A percentile compares a stretch with the other conserved stretches of the same genome.
phyloP scores from a whole-genome alignment of 257 asterid genomes.

The Solanum tarijense region DNA sequence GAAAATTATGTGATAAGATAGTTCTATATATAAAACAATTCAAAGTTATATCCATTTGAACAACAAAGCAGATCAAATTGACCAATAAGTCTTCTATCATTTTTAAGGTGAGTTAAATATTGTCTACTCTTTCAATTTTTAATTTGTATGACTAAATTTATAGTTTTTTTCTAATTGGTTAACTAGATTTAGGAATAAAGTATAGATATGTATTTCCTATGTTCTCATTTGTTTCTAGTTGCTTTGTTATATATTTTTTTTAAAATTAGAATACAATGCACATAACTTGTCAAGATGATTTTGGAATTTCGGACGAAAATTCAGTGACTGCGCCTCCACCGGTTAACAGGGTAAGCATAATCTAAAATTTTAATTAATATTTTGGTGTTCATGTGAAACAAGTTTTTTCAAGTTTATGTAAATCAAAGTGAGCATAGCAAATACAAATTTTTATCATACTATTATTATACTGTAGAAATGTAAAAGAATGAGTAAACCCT shows the following conservation, averaged over 20 bases:
- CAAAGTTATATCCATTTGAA: background rate
- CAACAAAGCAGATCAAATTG: too few relatives aligned
- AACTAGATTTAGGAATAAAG: too few relatives aligned
- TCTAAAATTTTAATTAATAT: background rate
- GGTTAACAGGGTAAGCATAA: too few relatives aligned
- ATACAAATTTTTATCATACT: background rate
- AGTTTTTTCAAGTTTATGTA: background rate
- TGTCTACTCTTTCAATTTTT: background rate
- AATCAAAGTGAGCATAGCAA: background rate
- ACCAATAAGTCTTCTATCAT: background rate
- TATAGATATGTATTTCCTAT: background rate
- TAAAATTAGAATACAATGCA: background rate
- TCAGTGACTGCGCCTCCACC: background rate
- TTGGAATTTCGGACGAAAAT: background rate
- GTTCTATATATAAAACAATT: too few relatives aligned
- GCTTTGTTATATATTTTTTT: background rate
- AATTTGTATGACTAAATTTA: too few relatives aligned
- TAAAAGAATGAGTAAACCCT: background rate
- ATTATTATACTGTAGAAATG: background rate
- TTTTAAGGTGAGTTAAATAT: background rate
- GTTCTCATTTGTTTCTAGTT: background rate
- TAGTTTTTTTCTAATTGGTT: background rate
- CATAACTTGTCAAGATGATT: background rate
- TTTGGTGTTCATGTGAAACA: background rate
- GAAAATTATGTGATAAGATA: too few relatives aligned